Conservation (phyloP, 1,139 yeast species). For the Pichia inconspicua region DNA sequence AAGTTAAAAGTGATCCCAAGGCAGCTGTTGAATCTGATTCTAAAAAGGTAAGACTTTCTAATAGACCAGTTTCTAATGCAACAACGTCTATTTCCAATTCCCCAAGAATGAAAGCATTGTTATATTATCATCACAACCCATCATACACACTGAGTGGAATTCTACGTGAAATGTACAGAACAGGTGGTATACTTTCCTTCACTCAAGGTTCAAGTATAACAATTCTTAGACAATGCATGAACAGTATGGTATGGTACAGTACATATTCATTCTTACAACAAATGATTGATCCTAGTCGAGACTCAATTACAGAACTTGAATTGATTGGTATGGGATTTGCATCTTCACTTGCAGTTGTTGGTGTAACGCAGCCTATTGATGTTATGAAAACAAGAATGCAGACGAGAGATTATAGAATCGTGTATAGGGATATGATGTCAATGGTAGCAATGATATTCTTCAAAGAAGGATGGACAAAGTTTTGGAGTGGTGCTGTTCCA, state of each 20-base stretch:
- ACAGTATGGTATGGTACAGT: slow-evolving; percentile 77
- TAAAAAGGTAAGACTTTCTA: slow-evolving; percentile 6
- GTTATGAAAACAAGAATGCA: slow-evolving; percentile 86
- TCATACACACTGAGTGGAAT: slow-evolving; percentile 47
- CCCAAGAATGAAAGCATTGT: slow-evolving; percentile 21
- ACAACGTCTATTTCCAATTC: not conserved
- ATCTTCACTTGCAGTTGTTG: slow-evolving; percentile 60
- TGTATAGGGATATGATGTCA: slow-evolving; percentile 61
- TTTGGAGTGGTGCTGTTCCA: slow-evolving; percentile 80
- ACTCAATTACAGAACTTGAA: slow-evolving; percentile 25
- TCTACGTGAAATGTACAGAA: slow-evolving; percentile 55
- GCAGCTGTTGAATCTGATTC: not conserved
- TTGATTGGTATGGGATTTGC: slow-evolving; percentile 41
- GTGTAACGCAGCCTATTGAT: slow-evolving; percentile 84
- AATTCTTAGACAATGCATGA: slow-evolving; percentile 65
- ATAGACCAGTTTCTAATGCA: slow-evolving; percentile 4
- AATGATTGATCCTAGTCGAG: slow-evolving; percentile 45
- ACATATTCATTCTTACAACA: slow-evolving; percentile 75
- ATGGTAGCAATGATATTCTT: slow-evolving; percentile 68
- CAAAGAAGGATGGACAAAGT: slow-evolving; percentile 54
- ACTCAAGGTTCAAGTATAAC: slow-evolving; percentile 80
- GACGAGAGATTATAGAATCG: slow-evolving; percentile 53
- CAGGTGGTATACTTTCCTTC: slow-evolving; percentile 75
- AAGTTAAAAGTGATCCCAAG: not conserved
- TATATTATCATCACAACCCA: slow-evolving; percentile 45